Evolutionary conservation across 2,329 filamentous ascomycete species (phyloP).

Genomic region (Monosporascus sp.): DNA sequence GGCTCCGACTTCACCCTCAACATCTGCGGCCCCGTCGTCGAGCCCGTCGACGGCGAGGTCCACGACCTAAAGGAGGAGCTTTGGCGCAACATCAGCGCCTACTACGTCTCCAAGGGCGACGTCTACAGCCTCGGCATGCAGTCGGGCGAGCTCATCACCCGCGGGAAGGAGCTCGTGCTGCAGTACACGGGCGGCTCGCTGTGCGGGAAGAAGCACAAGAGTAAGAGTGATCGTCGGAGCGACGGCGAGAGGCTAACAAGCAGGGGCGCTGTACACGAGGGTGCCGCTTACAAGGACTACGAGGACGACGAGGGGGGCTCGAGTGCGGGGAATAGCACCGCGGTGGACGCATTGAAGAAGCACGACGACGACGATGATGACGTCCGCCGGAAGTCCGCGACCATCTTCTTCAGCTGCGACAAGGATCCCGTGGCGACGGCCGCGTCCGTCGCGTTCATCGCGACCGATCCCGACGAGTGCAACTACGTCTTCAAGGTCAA

Average conservation of each 20-base stretch:
- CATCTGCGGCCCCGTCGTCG: constrained; percentile 72
- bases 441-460: constrained; percentile 77
- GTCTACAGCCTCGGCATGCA: constrained; percentile 71
- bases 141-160: constrained; percentile 47
- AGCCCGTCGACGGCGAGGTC: constrained; percentile 52
- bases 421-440: constrained; percentile 65
- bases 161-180: constrained; percentile 69
- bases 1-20: constrained; percentile 79
- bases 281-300: constrained; percentile 26
- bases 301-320: constrained; percentile 23
- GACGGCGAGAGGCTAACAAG: not conserved
- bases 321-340: constrained; percentile 9
- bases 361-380: constrained; percentile 26
- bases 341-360: constrained; percentile 16
- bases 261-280: constrained; percentile 29
- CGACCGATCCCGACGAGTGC: constrained; percentile 79
- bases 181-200: constrained; percentile 75
- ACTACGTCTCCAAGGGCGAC: constrained; percentile 61
- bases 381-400: constrained; percentile 65
- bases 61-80: constrained; percentile 56
- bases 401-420: constrained; percentile 92
- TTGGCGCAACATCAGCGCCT: constrained; percentile 74
- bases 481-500: constrained; percentile 94
- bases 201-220: constrained; percentile 49
- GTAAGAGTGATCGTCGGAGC: constrained; percentile 15